Conservation (phyloP, 768 basidiomycete genomes). For the Wakefieldia striispora region DNA sequence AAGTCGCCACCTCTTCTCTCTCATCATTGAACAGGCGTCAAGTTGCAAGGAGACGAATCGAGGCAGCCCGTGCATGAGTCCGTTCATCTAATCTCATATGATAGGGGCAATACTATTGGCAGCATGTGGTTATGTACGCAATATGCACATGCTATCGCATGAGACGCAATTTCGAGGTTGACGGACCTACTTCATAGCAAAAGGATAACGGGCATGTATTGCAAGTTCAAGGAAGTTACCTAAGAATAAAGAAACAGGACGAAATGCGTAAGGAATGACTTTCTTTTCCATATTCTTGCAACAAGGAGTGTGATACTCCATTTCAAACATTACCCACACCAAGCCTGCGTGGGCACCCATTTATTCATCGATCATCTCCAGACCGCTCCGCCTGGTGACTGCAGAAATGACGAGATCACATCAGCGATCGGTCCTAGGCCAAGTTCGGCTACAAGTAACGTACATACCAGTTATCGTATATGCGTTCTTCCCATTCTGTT, state of each 20-base stretch:
- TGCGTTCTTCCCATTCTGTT: slow-evolving; percentile 25
- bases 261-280: not conserved
- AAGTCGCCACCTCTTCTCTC: slow-evolving; percentile 46
- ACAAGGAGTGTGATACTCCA: not conserved
- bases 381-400: slow-evolving; percentile 10
- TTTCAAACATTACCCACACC: not conserved
- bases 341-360: slow-evolving; percentile 2
- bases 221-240: not conserved
- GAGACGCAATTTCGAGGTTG: not conserved
- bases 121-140: slow-evolving; percentile 28
- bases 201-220: slow-evolving; percentile 8
- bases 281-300: not conserved
- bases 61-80: slow-evolving; percentile 66
- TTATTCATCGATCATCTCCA: too few relatives aligned
- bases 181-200: not conserved
- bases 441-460: slow-evolving; percentile 1
- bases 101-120: slow-evolving; percentile 15
- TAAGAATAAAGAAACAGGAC: slow-evolving; percentile 5
- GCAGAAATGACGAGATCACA: not conserved
- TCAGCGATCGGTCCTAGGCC: not conserved
- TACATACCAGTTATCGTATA: slow-evolving; percentile 30
- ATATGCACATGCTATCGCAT: slow-evolving; percentile 30
- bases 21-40: slow-evolving; percentile 81
- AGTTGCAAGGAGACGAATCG: slow-evolving; percentile 82
- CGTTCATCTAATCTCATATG: slow-evolving; percentile 16